phyloP scores from a whole-genome alignment of 2,329 filamentous ascomycete species.

The Cladosporium sp. region DNA sequence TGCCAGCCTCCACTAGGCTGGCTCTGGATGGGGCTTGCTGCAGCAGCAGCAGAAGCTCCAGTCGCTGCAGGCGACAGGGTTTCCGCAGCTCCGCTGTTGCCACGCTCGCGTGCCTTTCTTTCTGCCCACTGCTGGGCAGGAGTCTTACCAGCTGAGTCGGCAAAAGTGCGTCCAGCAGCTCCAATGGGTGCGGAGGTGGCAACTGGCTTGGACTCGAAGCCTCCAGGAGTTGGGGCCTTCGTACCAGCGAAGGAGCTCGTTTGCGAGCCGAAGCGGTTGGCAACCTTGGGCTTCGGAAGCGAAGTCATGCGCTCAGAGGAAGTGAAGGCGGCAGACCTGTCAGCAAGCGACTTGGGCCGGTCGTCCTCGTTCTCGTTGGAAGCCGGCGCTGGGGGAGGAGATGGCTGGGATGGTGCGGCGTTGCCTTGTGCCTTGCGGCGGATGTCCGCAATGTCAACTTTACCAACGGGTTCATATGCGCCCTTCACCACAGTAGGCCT shows the following conservation, averaged over 20 bases:
- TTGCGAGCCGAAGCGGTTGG: slow-evolving; percentile 75
- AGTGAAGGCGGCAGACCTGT: slow-evolving; percentile 69
- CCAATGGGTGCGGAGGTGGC: slow-evolving; percentile 61
- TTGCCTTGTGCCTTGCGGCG: slow-evolving; percentile 70
- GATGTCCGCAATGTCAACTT: slow-evolving; percentile 95
- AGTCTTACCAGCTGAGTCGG: slow-evolving; percentile 90
- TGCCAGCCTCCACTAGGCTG: slow-evolving; percentile 86
- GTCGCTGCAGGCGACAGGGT: slow-evolving; percentile 39
- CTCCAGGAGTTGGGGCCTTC: slow-evolving; percentile 76
- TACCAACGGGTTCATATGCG: slow-evolving; percentile 88
- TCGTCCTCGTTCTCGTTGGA: slow-evolving; percentile 46
- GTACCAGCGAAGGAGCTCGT: slow-evolving; percentile 74
- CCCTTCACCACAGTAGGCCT: slow-evolving; percentile 83
- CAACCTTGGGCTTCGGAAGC: slow-evolving; percentile 90
- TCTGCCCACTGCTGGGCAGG: slow-evolving; percentile 96
- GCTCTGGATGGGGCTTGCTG: slow-evolving; percentile 50
- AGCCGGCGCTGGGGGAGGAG: slow-evolving; percentile 37
- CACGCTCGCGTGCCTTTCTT: slow-evolving; percentile 81
- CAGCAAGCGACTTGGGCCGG: slow-evolving; percentile 61
- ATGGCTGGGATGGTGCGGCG: slow-evolving; percentile 18
- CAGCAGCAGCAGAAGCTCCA: slow-evolving; percentile 29
- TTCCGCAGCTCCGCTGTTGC: slow-evolving; percentile 48
- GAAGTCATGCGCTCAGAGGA: slow-evolving; percentile 76
- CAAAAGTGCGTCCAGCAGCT: slow-evolving; percentile 84
- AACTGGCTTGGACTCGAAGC: slow-evolving; percentile 58